phyloP scores from a whole-genome alignment of 139 green algal species.

The Coccomyxa sp. region DNA sequence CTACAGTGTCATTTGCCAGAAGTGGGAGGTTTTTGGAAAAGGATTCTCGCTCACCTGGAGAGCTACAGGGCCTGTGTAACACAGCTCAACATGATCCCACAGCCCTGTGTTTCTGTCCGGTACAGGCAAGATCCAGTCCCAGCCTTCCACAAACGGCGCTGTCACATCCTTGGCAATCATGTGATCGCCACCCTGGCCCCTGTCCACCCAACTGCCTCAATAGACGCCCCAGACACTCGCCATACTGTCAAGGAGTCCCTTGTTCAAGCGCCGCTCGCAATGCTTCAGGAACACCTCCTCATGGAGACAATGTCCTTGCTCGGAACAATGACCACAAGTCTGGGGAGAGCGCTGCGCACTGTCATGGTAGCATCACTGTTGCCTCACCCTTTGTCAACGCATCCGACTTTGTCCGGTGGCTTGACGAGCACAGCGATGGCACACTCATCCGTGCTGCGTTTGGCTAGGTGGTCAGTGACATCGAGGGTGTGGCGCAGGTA shows the following conservation, averaged over 20 bases:
- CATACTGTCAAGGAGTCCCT: not conserved
- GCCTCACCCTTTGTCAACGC: not conserved
- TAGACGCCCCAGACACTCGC: not conserved
- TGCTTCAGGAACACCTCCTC: not conserved
- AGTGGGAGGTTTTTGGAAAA: too few species aligned
- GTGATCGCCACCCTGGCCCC: constrained; percentile 5
- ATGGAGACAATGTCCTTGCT: not conserved
- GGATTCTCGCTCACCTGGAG: not conserved
- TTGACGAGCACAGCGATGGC: not conserved
- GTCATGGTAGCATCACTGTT: not conserved
- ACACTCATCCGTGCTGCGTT: not conserved
- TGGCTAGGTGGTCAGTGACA: not conserved
- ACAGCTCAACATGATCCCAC: not conserved
- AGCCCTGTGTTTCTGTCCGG: not conserved
- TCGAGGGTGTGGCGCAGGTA: not conserved
- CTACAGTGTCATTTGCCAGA: too few species aligned
- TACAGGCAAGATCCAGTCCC: not conserved
- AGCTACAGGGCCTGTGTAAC: not conserved
- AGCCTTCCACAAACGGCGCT: not conserved
- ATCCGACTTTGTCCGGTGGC: not conserved
- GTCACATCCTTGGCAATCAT: not conserved
- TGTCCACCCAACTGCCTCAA: not conserved
- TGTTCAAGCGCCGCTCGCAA: not conserved
- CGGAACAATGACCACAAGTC: not conserved
- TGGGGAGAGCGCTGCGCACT: not conserved